phyloP scores from a whole-genome alignment of 768 basidiomycete species.

The Pleurotus platypus region DNA sequence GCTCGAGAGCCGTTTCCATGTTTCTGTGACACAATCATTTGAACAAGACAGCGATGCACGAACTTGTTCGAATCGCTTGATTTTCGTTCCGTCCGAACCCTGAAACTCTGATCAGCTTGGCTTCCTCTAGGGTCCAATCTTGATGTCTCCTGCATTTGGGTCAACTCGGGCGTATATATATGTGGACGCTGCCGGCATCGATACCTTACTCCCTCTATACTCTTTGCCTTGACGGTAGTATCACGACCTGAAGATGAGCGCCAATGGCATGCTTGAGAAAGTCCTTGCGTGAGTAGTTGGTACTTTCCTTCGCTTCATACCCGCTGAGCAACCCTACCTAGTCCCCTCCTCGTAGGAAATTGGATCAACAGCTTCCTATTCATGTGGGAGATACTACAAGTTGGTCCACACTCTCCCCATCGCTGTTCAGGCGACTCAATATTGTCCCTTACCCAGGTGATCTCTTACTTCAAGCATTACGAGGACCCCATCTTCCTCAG shows the following conservation, averaged over 20 bases:
- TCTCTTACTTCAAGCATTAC: slow-evolving; percentile 5
- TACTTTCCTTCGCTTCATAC: not conserved
- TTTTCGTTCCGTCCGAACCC: slow-evolving; percentile 5
- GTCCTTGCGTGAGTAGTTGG: slow-evolving; percentile 2
- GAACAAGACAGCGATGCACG: not conserved
- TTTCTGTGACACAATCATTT: slow-evolving; percentile 3
- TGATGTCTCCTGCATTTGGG: not conserved
- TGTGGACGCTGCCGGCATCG: not conserved
- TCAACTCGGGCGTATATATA: not conserved
- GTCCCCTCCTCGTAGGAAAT: slow-evolving; percentile 2
- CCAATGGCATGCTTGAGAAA: slow-evolving; percentile 3
- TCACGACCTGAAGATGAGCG: slow-evolving; percentile 1
- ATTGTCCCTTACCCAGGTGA: not conserved
- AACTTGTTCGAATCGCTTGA: not conserved
- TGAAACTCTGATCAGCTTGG: slow-evolving; percentile 3
- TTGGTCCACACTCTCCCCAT: not conserved
- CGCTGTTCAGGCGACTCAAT: too few species aligned
- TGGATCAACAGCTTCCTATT: slow-evolving; percentile 6
- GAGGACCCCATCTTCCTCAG: not conserved
- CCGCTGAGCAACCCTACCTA: not conserved
- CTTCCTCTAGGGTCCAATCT: slow-evolving; percentile 4
- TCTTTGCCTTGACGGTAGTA: slow-evolving; percentile 6
- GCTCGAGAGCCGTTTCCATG: slow-evolving; percentile 5
- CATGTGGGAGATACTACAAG: slow-evolving; percentile 9
- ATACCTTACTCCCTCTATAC: not conserved